Conservation (phyloP, 73 alveolate species). For the Paramecium biaurelia region DNA sequence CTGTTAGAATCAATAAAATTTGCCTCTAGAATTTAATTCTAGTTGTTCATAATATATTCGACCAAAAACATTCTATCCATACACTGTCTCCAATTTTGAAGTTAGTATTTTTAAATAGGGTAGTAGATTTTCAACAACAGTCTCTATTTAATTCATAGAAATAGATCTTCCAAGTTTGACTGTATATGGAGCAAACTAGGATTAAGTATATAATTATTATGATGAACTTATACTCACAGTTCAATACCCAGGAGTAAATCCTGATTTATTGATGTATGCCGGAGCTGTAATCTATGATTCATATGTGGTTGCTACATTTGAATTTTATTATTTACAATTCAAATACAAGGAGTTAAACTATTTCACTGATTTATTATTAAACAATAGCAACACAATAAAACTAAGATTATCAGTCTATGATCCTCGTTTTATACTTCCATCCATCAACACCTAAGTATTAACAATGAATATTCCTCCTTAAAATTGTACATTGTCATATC, state of each 20-base stretch:
- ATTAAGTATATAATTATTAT: neutral
- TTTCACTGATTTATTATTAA: neutral
- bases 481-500: neutral
- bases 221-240: neutral
- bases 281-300: constrained; percentile 18
- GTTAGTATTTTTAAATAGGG: neutral
- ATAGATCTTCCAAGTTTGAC: neutral
- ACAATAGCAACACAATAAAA: neutral
- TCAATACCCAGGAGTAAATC: neutral
- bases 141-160: neutral
- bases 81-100: neutral
- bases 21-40: neutral
- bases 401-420: constrained; percentile 6
- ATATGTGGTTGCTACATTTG: neutral
- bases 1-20: neutral
- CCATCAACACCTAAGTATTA: neutral
- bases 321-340: neutral
- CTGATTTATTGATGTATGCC: constrained; percentile 1
- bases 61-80: neutral
- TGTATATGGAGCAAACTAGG: neutral
- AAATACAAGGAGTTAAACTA: neutral
- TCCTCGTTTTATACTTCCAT: constrained; percentile 15
- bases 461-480: neutral
- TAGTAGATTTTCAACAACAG: neutral
- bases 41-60: neutral